Evolutionary conservation across 169 alveolate species (phyloP), one percentile per base, ranked within the genome.

Genomic region (Plasmodium billcollinsi): DNA sequence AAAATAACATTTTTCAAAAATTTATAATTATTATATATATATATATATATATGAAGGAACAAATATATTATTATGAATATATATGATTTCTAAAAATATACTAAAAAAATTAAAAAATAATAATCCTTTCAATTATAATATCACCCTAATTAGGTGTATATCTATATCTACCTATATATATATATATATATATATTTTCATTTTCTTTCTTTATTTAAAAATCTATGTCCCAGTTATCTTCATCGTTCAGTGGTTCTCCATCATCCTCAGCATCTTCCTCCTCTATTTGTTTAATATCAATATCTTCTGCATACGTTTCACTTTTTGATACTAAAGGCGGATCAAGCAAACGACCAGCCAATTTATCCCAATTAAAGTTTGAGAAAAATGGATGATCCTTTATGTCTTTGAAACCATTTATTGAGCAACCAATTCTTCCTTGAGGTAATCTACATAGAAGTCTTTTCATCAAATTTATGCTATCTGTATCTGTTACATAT

Each of bases 401-500:
- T 26, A 95, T 93, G 63, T 95, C 98, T 72, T 96, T 97, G 86
- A 94, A 97, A 7, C 98, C 98, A 58, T 96, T 97, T 29, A 96
- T 95, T 1, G 98, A 95, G 66, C 98, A 95, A 24, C 98, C 98
- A 65, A 97, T 95, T 67, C 98, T 91, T 18, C 96, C 97, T 73
- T 97, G 98, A 2, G 98, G 98, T 2, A 96, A 94, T 62, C 98
- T 88, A 75, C 98, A 97, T 63, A 97, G 74, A 61, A 97, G 75
- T 62, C 98, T 54, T 88, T 96, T 97, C 75, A 97, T 97, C 88
- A 97, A 93, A 63, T 95, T 95, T 9, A 96, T 93, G 39, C 98
- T 96, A 26, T 95, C 98, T 15, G 83, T 93, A 86, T 97, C 98
- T 58, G 88, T 88, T 43, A 97, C 96, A 89, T 95, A 93, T 0